These are phyloP conservation scores for Pelagomonas calceolata DNA, from an alignment of 108 stramenopile genomes.

Conservation along the genomic window DNA sequence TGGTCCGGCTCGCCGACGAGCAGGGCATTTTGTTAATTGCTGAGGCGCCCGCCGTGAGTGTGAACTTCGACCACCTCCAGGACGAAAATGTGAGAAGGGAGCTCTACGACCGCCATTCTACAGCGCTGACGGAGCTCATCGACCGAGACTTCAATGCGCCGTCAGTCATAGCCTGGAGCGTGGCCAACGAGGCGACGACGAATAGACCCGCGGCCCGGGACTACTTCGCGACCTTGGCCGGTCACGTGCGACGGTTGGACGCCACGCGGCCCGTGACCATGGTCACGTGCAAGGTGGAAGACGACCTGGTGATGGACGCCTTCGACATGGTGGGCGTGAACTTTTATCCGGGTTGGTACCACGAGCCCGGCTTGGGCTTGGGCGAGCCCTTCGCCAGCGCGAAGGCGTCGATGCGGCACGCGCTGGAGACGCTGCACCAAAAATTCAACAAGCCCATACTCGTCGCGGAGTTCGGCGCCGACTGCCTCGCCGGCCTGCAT, in stretches of 20 bases:
- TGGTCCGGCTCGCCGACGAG: background rate
- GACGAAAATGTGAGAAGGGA: no score
- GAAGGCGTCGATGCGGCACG: background rate
- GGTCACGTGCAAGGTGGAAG: background rate
- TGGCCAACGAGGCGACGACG: slow-evolving; percentile 1
- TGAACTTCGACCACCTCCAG: background rate
- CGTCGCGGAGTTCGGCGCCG: background rate
- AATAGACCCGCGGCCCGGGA: background rate
- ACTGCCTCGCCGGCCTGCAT: background rate
- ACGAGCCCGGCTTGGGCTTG: background rate
- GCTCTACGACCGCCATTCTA: no score
- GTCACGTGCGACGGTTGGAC: background rate
- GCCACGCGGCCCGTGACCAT: background rate
- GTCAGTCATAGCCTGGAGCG: background rate
- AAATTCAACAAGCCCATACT: background rate
- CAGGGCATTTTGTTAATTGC: background rate
- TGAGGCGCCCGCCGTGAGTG: background rate
- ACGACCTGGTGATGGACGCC: background rate
- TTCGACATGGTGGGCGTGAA: background rate
- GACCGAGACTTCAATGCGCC: background rate
- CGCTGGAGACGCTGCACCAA: background rate
- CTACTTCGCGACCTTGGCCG: background rate
- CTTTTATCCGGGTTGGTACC: background rate
- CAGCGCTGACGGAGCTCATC: background rate
- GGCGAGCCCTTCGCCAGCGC: no score